These are phyloP conservation scores for Pythium graminicola DNA, from an alignment of 352 stramenopile genomes.

Conservation along the genomic window DNA sequence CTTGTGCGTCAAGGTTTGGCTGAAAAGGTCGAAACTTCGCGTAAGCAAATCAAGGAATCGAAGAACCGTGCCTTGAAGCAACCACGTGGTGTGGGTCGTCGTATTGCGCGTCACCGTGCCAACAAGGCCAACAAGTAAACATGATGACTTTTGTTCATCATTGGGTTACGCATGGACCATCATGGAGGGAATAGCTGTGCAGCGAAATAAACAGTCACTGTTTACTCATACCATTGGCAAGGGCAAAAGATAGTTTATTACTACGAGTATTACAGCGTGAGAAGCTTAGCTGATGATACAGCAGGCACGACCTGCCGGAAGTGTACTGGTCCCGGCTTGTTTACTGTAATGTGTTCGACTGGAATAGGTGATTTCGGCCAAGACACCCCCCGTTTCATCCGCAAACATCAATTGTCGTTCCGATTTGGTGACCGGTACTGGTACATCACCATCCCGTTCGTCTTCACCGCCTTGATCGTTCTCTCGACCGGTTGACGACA, in stretches of 20 bases:
- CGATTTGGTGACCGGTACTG: slow-evolving; percentile 22
- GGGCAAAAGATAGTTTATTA: slow-evolving; percentile 5
- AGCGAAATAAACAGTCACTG: slow-evolving; percentile 31
- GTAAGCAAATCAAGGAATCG: slow-evolving; percentile 99
- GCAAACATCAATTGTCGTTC: slow-evolving; percentile 51
- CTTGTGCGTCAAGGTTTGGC: slow-evolving; percentile 88
- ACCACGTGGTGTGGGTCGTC: slow-evolving; percentile 94
- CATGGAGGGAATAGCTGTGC: slow-evolving; percentile 25
- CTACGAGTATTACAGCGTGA: background rate
- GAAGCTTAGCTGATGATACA: slow-evolving; percentile 40
- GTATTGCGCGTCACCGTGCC: slow-evolving; percentile 98
- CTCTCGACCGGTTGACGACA: too few relatives aligned
- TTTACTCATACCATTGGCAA: slow-evolving; percentile 18
- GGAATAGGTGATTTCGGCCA: slow-evolving; percentile 66
- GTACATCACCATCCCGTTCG: too few relatives aligned
- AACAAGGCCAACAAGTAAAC: slow-evolving; percentile 95
- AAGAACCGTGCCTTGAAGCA: slow-evolving; percentile 99
- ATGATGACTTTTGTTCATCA: background rate
- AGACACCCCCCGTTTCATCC: slow-evolving; percentile 46
- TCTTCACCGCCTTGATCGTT: too few relatives aligned
- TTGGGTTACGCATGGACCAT: background rate
- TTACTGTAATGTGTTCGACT: slow-evolving; percentile 79
- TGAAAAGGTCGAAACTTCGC: slow-evolving; percentile 95
- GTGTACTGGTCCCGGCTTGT: slow-evolving; percentile 30
- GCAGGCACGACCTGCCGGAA: slow-evolving; percentile 31